Evolutionary conservation across 2,329 filamentous ascomycete genomes (phyloP).

Genomic region (Ophiostoma tasmaniense): DNA sequence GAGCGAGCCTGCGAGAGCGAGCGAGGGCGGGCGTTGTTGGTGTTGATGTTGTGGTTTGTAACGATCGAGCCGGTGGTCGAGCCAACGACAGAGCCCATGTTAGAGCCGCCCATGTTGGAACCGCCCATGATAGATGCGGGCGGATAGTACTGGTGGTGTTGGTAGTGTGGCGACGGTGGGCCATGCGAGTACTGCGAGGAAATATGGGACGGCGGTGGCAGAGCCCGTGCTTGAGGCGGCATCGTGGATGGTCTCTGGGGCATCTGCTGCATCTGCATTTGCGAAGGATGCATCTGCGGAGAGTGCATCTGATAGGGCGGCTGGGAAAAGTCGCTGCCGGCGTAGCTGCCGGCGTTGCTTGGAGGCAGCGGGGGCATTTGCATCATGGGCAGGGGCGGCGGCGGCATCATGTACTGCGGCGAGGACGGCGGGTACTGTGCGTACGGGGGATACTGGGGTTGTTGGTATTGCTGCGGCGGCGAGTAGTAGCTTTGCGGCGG

Average conservation of each 20-base stretch:
- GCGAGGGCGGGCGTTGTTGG: neutral
- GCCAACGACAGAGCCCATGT: neutral
- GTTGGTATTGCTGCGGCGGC: neutral
- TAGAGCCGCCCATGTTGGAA: neutral
- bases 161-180: neutral
- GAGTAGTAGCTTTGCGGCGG: neutral
- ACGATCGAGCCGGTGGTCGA: neutral
- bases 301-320: neutral
- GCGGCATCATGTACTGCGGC: slow-evolving; percentile 1
- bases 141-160: neutral
- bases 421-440: neutral
- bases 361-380: slow-evolving; percentile 1
- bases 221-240: neutral
- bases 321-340: slow-evolving; percentile 8
- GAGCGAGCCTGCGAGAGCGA: neutral
- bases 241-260: neutral
- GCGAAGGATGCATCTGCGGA: neutral
- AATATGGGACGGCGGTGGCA: neutral
- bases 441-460: neutral
- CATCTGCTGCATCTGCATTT: neutral
- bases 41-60: slow-evolving; percentile 2
- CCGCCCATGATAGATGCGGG: neutral
- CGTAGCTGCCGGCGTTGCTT: slow-evolving; percentile 5
- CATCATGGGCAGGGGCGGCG: neutral
- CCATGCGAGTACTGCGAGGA: neutral